Percentiles rank a stretch among this genome's conserved stretches.
phyloP scores from a whole-genome alignment of 2,329 filamentous ascomycete genomes.

The Alternaria incomplexa region DNA sequence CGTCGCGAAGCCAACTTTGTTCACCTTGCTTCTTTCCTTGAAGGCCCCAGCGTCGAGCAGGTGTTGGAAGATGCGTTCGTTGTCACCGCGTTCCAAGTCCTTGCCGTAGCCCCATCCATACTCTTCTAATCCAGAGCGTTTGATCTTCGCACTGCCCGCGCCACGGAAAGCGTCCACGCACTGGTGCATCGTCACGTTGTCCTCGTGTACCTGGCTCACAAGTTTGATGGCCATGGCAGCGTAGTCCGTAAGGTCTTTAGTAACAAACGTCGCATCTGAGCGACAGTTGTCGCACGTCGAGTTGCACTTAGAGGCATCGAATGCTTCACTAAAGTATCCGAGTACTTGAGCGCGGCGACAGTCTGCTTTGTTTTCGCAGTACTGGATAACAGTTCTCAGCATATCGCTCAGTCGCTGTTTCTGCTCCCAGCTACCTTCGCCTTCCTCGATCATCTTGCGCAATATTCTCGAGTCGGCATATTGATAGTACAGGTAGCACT shows the following conservation, averaged over 20 bases:
- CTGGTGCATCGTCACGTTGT: constrained; percentile 70
- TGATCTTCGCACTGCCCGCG: constrained; percentile 65
- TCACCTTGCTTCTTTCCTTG: constrained; percentile 71
- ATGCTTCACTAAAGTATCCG: constrained; percentile 91
- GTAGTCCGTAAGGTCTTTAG: constrained; percentile 76
- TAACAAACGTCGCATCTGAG: constrained; percentile 72
- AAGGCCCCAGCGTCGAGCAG: constrained; percentile 77
- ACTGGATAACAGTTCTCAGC: constrained; percentile 83
- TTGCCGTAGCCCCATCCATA: constrained; percentile 69
- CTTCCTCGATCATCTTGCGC: constrained; percentile 81
- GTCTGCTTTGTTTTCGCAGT: constrained; percentile 86
- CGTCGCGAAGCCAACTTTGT: constrained; percentile 70
- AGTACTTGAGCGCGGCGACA: constrained; percentile 89
- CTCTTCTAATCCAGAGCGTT: constrained; percentile 60
- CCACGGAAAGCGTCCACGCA: constrained; percentile 87
- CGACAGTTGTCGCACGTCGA: constrained; percentile 88
- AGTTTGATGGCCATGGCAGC: constrained; percentile 74
- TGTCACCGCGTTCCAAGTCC: constrained; percentile 73
- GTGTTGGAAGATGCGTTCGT: constrained; percentile 82
- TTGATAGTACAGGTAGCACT: constrained; percentile 88
- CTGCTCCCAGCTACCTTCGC: constrained; percentile 76
- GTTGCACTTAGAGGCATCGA: constrained; percentile 73
- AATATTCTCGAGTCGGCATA: constrained; percentile 77
- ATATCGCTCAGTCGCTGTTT: constrained; percentile 85
- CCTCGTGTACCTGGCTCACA: constrained; percentile 63